Evolutionary conservation across 2,329 filamentous ascomycete genomes (phyloP).

Genomic region (Apiospora kogelbergensis): DNA sequence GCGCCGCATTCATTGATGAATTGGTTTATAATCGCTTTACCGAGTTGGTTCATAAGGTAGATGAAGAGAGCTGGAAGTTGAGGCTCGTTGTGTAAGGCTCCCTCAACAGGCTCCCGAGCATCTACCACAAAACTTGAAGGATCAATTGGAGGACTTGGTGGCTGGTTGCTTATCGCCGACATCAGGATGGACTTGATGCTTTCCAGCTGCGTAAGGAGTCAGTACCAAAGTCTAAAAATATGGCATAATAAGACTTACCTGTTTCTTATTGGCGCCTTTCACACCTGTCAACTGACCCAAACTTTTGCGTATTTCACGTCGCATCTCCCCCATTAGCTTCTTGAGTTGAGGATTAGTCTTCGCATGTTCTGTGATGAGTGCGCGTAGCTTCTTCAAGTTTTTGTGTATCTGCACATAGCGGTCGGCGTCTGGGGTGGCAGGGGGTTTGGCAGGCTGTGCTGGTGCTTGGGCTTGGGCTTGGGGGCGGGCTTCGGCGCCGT

Average conservation of each 20-base stretch:
- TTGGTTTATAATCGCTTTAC: constrained; percentile 71
- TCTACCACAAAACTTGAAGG: constrained; percentile 53
- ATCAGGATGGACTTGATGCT: constrained; percentile 54
- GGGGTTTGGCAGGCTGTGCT: neutral
- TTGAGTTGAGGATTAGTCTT: constrained; percentile 61
- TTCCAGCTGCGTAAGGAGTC: constrained; percentile 34
- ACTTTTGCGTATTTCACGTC: constrained; percentile 68
- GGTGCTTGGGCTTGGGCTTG: neutral
- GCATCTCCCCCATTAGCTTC: constrained; percentile 67
- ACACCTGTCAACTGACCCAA: constrained; percentile 72
- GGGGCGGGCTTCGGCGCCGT: neutral
- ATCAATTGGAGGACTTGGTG: constrained; percentile 54
- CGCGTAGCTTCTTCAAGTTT: constrained; percentile 60
- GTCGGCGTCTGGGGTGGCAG: constrained; percentile 28
- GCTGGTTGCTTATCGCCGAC: constrained; percentile 50
- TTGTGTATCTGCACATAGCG: constrained; percentile 62
- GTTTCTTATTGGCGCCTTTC: constrained; percentile 59
- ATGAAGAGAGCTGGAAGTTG: constrained; percentile 65
- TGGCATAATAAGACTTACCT: constrained; percentile 41
- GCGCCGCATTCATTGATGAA: constrained; percentile 66
- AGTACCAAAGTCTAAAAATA: neutral
- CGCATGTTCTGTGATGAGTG: constrained; percentile 48
- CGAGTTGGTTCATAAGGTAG: constrained; percentile 74
- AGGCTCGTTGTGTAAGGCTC: constrained; percentile 49
- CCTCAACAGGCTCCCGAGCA: constrained; percentile 46